These are phyloP conservation scores for Calocybe indica DNA, from an alignment of 768 basidiomycete species.

Conservation along the genomic window DNA sequence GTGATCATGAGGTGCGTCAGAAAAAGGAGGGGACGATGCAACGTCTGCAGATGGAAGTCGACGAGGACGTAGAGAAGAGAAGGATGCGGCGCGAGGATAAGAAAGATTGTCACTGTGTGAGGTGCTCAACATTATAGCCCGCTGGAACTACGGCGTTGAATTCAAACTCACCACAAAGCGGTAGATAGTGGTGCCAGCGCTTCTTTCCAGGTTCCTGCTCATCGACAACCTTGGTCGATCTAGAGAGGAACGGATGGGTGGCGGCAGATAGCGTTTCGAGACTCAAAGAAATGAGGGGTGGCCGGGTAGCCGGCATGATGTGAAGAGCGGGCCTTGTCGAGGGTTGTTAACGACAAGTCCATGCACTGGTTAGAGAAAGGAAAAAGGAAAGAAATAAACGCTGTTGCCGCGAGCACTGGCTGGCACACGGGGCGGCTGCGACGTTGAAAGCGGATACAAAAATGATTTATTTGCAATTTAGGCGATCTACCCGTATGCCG, in stretches of 20 bases:
- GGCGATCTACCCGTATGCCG: too few relatives aligned
- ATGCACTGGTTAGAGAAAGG: too few relatives aligned
- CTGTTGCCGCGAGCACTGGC: too few relatives aligned
- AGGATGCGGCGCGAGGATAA: conserved; percentile 71
- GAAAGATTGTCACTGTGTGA: conserved; percentile 33
- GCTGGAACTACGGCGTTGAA: background rate
- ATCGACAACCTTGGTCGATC: background rate
- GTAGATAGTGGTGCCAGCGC: conserved; percentile 53
- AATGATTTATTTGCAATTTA: too few relatives aligned
- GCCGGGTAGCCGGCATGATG: conserved; percentile 13
- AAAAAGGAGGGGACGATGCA: conserved; percentile 42
- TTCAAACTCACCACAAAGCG: conserved; percentile 42
- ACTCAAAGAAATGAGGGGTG: conserved; percentile 14
- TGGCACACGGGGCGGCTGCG: too few relatives aligned
- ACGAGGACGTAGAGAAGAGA: conserved; percentile 64
- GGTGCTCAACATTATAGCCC: background rate
- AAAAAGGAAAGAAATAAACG: too few relatives aligned
- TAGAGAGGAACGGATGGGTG: too few relatives aligned
- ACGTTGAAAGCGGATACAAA: too few relatives aligned
- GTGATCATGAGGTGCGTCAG: conserved; percentile 48
- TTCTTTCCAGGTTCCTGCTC: conserved; percentile 26
- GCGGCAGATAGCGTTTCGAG: conserved; percentile 9
- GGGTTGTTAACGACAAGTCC: too few relatives aligned
- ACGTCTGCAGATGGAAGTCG: conserved; percentile 56
- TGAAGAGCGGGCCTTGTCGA: background rate